These are phyloP conservation scores for Psidium friedrichsthalianum DNA, from an alignment of 345 rosid species.

Conservation along the genomic window DNA sequence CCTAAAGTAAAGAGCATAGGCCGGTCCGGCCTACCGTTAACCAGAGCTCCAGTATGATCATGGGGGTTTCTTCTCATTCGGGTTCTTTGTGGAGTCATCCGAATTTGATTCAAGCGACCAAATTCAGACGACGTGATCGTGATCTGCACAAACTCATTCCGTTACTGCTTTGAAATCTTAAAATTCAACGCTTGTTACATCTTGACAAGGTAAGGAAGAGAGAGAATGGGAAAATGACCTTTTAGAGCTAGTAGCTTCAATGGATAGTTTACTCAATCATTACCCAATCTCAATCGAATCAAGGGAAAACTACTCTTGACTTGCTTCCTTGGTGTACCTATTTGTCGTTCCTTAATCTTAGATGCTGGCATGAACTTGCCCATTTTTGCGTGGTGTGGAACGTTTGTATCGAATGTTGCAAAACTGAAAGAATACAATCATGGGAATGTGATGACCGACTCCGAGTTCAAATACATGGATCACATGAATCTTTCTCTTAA, in stretches of 20 bases:
- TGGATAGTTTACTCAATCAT: background rate
- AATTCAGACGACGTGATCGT: background rate
- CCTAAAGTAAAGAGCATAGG: background rate
- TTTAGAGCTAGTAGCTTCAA: background rate
- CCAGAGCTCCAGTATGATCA: background rate
- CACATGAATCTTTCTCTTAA: background rate
- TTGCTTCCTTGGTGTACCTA: background rate
- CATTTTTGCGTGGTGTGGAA: background rate
- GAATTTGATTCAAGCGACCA: background rate
- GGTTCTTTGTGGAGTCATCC: background rate
- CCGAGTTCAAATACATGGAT: background rate
- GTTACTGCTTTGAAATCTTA: background rate
- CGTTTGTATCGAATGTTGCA: background rate
- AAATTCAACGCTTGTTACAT: background rate
- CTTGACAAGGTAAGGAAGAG: background rate
- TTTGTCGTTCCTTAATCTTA: background rate
- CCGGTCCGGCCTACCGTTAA: background rate
- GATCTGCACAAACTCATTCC: background rate
- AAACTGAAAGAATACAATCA: background rate
- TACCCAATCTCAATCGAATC: background rate
- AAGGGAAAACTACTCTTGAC: background rate
- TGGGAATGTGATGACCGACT: background rate
- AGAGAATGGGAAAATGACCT: background rate
- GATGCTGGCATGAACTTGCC: background rate
- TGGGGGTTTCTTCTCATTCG: background rate